Evolutionary conservation across 176 grass and related monocot genomes (phyloP), one percentile per base, ranked within the genome.

Genomic region (Oryza longistaminata): DNA sequence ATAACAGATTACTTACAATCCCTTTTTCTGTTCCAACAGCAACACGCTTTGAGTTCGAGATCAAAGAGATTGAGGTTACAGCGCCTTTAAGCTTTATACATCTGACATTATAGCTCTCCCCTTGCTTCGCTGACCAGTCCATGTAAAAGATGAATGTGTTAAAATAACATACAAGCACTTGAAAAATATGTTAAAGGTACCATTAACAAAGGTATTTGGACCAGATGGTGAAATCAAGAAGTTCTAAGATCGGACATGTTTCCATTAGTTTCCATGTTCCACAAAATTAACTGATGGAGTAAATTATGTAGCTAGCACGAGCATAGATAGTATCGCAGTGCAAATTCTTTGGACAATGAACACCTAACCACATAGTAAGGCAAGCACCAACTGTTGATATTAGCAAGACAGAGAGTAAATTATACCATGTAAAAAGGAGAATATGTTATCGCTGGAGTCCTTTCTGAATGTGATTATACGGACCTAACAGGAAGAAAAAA

Each of bases 381-480:
- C 46, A 70, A 75, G n/a, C 8, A 29, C 39, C 27, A 77, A 77
- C 5, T 81, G 34, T 76, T 69, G 33, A 52, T 76, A 81, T 64
- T 11, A 58, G 68, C 45, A 71, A 69, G 65, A 75, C 19, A 66
- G 9, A 25, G 16, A 85, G 21, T 17, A 68, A 67, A 86, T 14
- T 66, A 52, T 92, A 99, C 96, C 96, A 29, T 96, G 92, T 60
- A 99, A 87, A 92, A 99, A 91, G 48, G 93, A 94, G 67, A 99
- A 91, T 53, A 91, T 88, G 22, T 84, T 94, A 17, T 91, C 88
- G 2, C 81, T 86, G 17, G 86, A 85, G 60, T 92, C 90, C 81
- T 96, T 99, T 73, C 88, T 96, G 77, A 99, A 96, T 77, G 86
- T 88, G 81, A 94, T 91, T 68, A 99, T 66, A 45, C 75, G 83